Conservation (phyloP, 73 alveolate genomes). For the Paraurostyla sp. region DNA sequence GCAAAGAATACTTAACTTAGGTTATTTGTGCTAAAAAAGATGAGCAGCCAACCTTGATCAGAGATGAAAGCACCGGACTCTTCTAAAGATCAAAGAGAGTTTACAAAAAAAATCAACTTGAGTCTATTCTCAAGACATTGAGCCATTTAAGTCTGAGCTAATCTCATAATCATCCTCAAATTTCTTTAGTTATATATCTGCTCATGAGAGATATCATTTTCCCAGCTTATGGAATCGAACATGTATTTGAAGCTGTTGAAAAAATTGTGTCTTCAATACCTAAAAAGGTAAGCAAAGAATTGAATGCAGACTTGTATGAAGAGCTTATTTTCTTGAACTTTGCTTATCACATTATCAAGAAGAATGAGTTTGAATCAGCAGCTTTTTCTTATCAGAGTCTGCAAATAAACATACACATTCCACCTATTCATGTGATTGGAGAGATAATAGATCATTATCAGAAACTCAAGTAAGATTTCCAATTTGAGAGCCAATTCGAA, state of each 20-base stretch:
- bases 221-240: neutral
- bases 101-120: neutral
- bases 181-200: constrained; percentile 6
- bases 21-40: neutral
- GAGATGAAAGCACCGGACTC: too few species aligned
- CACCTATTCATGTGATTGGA: neutral
- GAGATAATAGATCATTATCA: neutral
- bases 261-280: neutral
- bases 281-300: neutral
- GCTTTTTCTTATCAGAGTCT: neutral
- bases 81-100: neutral
- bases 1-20: constrained; percentile 1
- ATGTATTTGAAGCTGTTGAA: neutral
- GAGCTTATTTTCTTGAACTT: constrained; percentile 23
- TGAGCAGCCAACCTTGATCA: too few species aligned
- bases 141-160: neutral
- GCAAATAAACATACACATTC: neutral
- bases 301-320: constrained; percentile 5
- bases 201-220: constrained; percentile 30
- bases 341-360: constrained; percentile 25
- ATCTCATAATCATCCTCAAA: constrained; percentile 7
- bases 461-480: neutral
- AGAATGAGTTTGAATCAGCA: neutral
- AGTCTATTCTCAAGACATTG: neutral
- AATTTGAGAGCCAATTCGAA: neutral